These are phyloP conservation scores for Aspergillus bombycis DNA, from an alignment of 2,329 filamentous ascomycete species.

Conservation along the genomic window DNA sequence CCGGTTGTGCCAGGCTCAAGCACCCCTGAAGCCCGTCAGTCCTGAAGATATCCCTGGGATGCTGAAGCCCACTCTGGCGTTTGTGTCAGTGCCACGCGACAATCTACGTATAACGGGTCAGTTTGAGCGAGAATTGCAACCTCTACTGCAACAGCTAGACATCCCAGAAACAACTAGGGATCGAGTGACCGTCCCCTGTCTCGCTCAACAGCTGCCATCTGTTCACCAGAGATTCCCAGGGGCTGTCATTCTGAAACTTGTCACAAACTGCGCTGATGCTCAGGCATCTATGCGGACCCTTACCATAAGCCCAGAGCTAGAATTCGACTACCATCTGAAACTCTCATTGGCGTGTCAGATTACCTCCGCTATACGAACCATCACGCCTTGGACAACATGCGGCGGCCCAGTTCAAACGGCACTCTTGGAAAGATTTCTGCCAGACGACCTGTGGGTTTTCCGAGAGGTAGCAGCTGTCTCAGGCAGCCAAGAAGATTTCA, in stretches of 20 bases:
- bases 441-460: slow-evolving; percentile 24
- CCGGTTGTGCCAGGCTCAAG: slow-evolving; percentile 17
- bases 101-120: slow-evolving; percentile 20
- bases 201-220: slow-evolving; percentile 23
- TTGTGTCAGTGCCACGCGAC: slow-evolving; percentile 20
- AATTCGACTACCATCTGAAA: slow-evolving; percentile 25
- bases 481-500: slow-evolving; percentile 22
- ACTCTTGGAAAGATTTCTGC: slow-evolving; percentile 22
- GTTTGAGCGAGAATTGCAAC: slow-evolving; percentile 21
- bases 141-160: slow-evolving; percentile 19
- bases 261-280: slow-evolving; percentile 19
- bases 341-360: slow-evolving; percentile 28
- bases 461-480: slow-evolving; percentile 24
- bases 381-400: slow-evolving; percentile 23
- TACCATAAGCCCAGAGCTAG: slow-evolving; percentile 19
- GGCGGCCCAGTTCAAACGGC: slow-evolving; percentile 17
- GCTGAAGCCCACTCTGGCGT: slow-evolving; percentile 21
- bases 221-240: slow-evolving; percentile 20
- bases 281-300: slow-evolving; percentile 28
- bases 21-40: slow-evolving; percentile 11
- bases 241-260: slow-evolving; percentile 14
- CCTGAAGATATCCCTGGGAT: slow-evolving; percentile 20
- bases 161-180: slow-evolving; percentile 10
- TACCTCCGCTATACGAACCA: slow-evolving; percentile 25
- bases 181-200: slow-evolving; percentile 21